A percentile compares a stretch with the other conserved stretches of the same genome.
Evolutionary conservation across 2,329 filamentous ascomycete species (phyloP).

Genomic region (Penicillium digitatum): DNA sequence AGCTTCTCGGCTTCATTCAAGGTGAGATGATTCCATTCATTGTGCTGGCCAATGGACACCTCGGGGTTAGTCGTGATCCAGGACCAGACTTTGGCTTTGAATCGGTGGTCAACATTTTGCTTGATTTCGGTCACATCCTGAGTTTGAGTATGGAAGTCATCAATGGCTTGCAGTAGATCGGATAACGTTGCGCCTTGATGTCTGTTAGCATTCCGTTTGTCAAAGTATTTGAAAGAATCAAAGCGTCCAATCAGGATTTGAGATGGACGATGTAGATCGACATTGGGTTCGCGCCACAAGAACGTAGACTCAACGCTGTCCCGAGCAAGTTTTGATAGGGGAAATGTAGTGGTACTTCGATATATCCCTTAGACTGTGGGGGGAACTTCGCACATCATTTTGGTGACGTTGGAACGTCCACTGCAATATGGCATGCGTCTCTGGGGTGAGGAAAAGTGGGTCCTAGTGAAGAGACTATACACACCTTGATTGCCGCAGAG

Average conservation of each 20-base stretch:
- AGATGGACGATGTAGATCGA: background rate
- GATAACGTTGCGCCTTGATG: conserved; percentile 34
- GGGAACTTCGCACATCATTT: background rate
- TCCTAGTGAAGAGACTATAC: conserved; percentile 29
- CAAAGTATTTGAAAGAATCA: background rate
- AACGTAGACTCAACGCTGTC: background rate
- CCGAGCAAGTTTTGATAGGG: background rate
- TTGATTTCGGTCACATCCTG: conserved; percentile 14
- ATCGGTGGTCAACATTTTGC: conserved; percentile 45
- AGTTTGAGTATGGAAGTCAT: conserved; percentile 34
- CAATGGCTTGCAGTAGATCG: conserved; percentile 35
- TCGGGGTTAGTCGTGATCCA: conserved; percentile 57
- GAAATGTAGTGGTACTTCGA: background rate
- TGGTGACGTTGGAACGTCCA: background rate
- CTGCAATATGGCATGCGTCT: conserved; percentile 6
- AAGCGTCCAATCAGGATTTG: background rate
- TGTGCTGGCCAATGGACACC: conserved; percentile 47
- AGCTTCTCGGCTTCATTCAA: conserved; percentile 40
- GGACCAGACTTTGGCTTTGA: conserved; percentile 54
- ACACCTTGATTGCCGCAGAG: conserved; percentile 56
- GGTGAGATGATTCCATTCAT: conserved; percentile 40
- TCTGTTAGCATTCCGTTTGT: conserved; percentile 18
- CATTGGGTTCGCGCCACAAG: background rate
- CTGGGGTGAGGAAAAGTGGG: conserved; percentile 18
- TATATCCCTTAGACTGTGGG: background rate